Evolutionary conservation across 1,284 basidiomycete species (phyloP).

Genomic region (Puccinia triticina): DNA sequence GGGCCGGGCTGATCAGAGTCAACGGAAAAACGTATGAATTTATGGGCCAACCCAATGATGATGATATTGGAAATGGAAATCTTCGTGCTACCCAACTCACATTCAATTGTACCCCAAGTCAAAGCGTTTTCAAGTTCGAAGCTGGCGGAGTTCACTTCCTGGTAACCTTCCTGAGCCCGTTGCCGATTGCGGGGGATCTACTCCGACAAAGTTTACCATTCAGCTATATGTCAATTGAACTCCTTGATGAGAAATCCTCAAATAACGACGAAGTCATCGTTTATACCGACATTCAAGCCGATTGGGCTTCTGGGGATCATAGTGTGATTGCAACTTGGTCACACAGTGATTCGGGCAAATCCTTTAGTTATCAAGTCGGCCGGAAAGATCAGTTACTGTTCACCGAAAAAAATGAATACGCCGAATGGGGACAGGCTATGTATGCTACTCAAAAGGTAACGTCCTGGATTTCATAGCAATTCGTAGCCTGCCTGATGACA

Average conservation of each 20-base stretch:
- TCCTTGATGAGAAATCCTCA: slow-evolving; percentile 55
- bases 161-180: slow-evolving; percentile 59
- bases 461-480: neutral
- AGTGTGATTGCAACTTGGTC: slow-evolving; percentile 53
- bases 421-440: slow-evolving; percentile 58
- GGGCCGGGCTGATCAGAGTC: slow-evolving; percentile 54
- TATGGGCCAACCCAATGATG: slow-evolving; percentile 53
- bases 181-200: slow-evolving; percentile 56
- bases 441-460: slow-evolving; percentile 56
- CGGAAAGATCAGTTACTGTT: slow-evolving; percentile 57
- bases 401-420: slow-evolving; percentile 58
- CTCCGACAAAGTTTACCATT: slow-evolving; percentile 58
- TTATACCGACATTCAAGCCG: slow-evolving; percentile 57
- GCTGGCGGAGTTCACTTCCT: slow-evolving; percentile 57
- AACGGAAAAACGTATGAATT: slow-evolving; percentile 54
- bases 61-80: slow-evolving; percentile 39
- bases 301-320: slow-evolving; percentile 58
- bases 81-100: slow-evolving; percentile 56
- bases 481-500: no score
- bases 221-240: slow-evolving; percentile 58
- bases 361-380: slow-evolving; percentile 55
- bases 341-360: slow-evolving; percentile 53
- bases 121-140: slow-evolving; percentile 58
- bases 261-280: slow-evolving; percentile 57
- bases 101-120: slow-evolving; percentile 57